Evolutionary conservation across 2,329 filamentous ascomycete genomes (phyloP), one percentile per base, ranked within the genome.

Genomic region (Dryadomyces quercus-mongolicae): DNA sequence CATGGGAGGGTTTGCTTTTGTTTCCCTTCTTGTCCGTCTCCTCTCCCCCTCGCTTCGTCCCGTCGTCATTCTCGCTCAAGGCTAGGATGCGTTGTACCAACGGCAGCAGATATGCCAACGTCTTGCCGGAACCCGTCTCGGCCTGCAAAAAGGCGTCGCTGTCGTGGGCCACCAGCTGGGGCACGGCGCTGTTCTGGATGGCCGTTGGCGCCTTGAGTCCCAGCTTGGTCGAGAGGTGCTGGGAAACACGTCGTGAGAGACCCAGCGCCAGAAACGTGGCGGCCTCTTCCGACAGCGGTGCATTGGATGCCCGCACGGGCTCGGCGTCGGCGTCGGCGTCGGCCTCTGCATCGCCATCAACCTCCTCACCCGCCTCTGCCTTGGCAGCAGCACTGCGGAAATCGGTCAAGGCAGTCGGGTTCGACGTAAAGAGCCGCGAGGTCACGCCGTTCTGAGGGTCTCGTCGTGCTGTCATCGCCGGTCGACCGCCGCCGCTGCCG

Each of bases 81-180:
- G 83, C 78, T 68, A 95, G 81, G 20, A 98, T 85, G 22, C 90
- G 80, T 66, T 98, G 88, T 21, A 98, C 83, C 49, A 98, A 86
- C 1, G 93, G 93, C 7, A 98, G 72, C 5, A 98, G 76, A 66
- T 98, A 98, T n/a, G 93, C 88, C 57, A 98, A 72, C 0, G 93
- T 98, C 72, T 98, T 98, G 70, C 93, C 93, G 0, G 93, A 98
- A 61, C 93, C 93, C 0, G 93, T 98, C 71, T 98, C 86, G 2
- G 93, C 94, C 67, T 97, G 93, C 38, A 98, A 85, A 63, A 98
- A 98, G 2, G 91, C 91, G 72, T 98, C 93, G 48, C 81, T 84
- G 62, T 95, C 86, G 53, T 86, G 84, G 45, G 83, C 83, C 47
- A 95, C 70, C 57, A 98, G 71, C 62, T 93, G 84, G 45, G 86